These are phyloP conservation scores for Phaseolus lunatus DNA, from an alignment of 306 rosid species.

Conservation along the genomic window DNA sequence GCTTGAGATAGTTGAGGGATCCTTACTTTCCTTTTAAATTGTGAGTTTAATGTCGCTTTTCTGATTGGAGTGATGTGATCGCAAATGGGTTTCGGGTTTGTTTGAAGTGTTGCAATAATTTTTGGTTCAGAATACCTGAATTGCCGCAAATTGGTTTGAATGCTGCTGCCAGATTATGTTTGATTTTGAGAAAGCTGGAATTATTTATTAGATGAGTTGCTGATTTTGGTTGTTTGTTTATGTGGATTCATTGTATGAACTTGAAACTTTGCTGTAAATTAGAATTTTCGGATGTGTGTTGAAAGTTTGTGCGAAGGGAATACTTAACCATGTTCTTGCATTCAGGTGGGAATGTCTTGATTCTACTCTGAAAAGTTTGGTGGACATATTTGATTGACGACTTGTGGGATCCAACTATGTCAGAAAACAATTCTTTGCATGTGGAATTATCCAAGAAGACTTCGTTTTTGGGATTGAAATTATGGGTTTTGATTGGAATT, in stretches of 20 bases:
- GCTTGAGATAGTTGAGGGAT: constrained; percentile 36
- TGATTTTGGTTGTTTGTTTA: constrained; percentile 7
- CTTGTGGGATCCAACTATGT: constrained; percentile 57
- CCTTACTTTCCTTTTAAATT: constrained; percentile 46
- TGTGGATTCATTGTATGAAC: constrained; percentile 29
- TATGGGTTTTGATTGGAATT: constrained; percentile 86
- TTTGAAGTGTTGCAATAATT: constrained; percentile 19
- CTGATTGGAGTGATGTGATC: constrained; percentile 19
- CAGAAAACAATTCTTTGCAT: constrained; percentile 60
- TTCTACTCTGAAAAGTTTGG: constrained; percentile 46
- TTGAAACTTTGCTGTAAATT: constrained; percentile 21
- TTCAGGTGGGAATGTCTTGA: constrained; percentile 64
- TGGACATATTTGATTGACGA: constrained; percentile 46
- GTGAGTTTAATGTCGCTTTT: constrained; percentile 51
- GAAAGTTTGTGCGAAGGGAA: constrained; percentile 38
- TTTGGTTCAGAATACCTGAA: constrained; percentile 42
- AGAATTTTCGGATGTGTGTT: background rate
- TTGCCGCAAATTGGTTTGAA: constrained; percentile 38
- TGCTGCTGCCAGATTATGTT: constrained; percentile 24
- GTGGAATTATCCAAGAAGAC: constrained; percentile 78
- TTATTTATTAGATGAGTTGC: constrained; percentile 19
- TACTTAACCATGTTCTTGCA: constrained; percentile 49
- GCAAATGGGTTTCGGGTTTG: constrained; percentile 41
- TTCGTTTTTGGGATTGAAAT: constrained; percentile 67
- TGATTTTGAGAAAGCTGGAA: constrained; percentile 28